Percentiles rank a stretch among this genome's conserved stretches.
phyloP scores from a whole-genome alignment of 129 eudicot species.

The Deinandra increscens region DNA sequence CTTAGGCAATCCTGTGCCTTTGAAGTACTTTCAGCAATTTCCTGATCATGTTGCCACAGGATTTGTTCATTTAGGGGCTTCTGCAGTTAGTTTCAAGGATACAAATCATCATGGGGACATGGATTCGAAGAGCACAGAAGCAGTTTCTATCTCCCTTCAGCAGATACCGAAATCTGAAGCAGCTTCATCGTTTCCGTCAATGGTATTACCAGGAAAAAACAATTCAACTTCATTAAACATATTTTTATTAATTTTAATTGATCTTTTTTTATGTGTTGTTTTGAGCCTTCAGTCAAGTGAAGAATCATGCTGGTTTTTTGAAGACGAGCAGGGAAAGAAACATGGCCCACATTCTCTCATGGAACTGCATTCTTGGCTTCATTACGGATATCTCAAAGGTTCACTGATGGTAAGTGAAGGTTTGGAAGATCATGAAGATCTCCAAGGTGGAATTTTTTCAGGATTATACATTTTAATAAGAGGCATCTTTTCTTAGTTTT shows the following conservation, averaged over 20 bases:
- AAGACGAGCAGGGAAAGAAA: conserved; percentile 69
- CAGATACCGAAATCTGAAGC: conserved; percentile 33
- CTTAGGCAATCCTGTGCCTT: conserved; percentile 70
- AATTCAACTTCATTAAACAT: background rate
- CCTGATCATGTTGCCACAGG: conserved; percentile 94
- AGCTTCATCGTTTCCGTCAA: conserved; percentile 30
- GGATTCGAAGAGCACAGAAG: conserved; percentile 18
- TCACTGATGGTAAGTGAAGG: conserved; percentile 64
- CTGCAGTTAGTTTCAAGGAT: conserved; percentile 23
- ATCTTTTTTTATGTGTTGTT: conserved; percentile 19
- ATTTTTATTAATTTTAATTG: background rate
- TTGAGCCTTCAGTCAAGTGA: conserved; percentile 51
- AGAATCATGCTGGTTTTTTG: conserved; percentile 76
- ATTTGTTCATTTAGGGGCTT: conserved; percentile 50
- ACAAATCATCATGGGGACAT: conserved; percentile 14
- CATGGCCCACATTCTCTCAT: conserved; percentile 89
- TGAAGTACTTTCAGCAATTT: conserved; percentile 68
- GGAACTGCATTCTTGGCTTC: conserved; percentile 87
- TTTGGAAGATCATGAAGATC: conserved; percentile 7
- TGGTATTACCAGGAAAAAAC: conserved; percentile 32
- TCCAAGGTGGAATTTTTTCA: background rate
- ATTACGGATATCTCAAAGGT: conserved; percentile 64
- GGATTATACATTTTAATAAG: background rate
- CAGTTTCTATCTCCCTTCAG: conserved; percentile 28
- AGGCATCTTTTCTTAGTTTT: background rate